Evolutionary conservation across 192 early-diverging fungal genomes (phyloP), one percentile per base, ranked within the genome.

Genomic region (Backusella luteola): DNA sequence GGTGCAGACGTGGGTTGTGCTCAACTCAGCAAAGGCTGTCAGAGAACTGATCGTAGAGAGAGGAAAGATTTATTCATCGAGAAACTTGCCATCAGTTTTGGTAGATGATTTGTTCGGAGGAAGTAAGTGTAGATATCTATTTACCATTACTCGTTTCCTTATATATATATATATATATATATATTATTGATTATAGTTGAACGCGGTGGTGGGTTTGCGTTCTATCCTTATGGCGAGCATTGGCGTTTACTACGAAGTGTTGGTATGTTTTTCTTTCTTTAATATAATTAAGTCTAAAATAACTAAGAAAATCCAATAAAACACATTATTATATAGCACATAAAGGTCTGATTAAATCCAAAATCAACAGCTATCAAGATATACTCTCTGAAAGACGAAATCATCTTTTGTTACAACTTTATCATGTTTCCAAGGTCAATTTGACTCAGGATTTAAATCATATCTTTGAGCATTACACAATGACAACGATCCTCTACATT

Each of bases 31-130:
- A 0, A 35, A 80, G 1, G 42, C 59, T 0, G 66, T 83, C 26
- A 67, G 80, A 46, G 81, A 85, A 66, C 38, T 85, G 15, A 73
- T 85, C 15, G 78, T 85, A 1, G 67, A 72, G 1, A 53, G 78
- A 44, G 76, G 84, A 8, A 66, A 52, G 2, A 75, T 80, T 14
- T 85, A 83, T 71, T 85, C 84, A 49, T 83, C 81, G 1, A 74
- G 84, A 67, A 76, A 76, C 44, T 26, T 80, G n/a, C 71, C 73
- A 12, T 68, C 56, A 38, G 34, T 71, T 14, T 53, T 83, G 19
- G 69, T 77, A 1, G 21, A 79, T 34, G 74, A 68, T 53, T 8
- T 83, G 19, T 76, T 83, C 38, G 73, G 56, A 34, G 82, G 82
- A 46, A 75, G 82, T 77, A 76, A 71, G 49, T 78, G 4, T 46